Conservation (phyloP, 805 yeast species). For the Yarrowia sp. region DNA sequence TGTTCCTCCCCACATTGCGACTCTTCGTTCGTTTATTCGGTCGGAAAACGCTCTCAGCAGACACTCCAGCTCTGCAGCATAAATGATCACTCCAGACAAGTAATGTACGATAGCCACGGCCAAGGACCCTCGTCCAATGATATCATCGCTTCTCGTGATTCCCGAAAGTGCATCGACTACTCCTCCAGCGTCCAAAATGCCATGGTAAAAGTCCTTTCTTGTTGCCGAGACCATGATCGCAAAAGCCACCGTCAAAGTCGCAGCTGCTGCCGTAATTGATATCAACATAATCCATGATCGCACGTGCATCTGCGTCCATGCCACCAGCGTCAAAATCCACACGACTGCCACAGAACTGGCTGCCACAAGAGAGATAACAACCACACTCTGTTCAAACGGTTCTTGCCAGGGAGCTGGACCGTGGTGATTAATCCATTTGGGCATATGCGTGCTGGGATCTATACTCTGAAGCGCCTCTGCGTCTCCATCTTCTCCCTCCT, state of each 20-base stretch:
- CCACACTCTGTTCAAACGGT: slow-evolving; percentile 11
- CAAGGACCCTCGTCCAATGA: neutral
- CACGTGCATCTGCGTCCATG: neutral
- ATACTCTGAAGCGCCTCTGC: neutral
- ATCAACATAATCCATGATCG: slow-evolving; percentile 1
- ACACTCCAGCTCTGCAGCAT: slow-evolving; percentile 3
- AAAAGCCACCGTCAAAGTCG: neutral
- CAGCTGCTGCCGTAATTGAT: neutral
- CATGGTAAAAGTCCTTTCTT: neutral
- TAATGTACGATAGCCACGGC: slow-evolving; percentile 10
- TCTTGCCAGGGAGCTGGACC: slow-evolving; percentile 21
- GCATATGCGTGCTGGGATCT: neutral
- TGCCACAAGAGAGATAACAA: neutral
- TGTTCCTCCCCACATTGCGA: slow-evolving; percentile 10
- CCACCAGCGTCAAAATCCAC: slow-evolving; percentile 6
- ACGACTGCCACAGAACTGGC: slow-evolving; percentile 8
- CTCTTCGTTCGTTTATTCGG: slow-evolving; percentile 1
- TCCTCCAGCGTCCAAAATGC: slow-evolving; percentile 1
- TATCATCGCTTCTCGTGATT: neutral
- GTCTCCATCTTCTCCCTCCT: neutral
- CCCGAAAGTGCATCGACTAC: slow-evolving; percentile 4
- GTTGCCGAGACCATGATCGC: neutral
- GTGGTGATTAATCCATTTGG: neutral
- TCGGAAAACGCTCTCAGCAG: slow-evolving; percentile 5
- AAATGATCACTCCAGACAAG: slow-evolving; percentile 14